Conservation (phyloP, 2,329 filamentous ascomycete species). For the Graphilbum sp. region DNA sequence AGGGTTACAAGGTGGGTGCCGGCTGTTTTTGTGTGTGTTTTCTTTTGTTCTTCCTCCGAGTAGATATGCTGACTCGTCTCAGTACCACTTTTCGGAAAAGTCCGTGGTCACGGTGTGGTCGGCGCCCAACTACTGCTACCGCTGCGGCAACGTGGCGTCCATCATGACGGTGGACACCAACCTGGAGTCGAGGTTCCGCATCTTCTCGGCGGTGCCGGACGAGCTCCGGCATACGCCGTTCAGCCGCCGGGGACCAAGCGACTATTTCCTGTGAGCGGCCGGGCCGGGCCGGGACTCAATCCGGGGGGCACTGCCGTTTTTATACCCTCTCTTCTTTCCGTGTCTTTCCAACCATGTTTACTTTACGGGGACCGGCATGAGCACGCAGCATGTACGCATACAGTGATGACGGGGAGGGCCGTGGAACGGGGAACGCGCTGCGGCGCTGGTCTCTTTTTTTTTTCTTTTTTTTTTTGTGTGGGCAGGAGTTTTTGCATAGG, state of each 20-base stretch:
- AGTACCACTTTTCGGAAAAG: slow-evolving; percentile 90
- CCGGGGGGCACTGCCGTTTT: no score
- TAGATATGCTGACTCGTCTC: not conserved
- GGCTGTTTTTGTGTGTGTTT: no score
- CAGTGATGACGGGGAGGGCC: no score
- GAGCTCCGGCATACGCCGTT: slow-evolving; percentile 67
- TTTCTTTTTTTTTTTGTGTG: no score
- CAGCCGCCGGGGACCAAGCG: slow-evolving; percentile 47
- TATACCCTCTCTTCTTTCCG: no score
- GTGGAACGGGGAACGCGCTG: no score
- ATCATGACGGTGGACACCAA: slow-evolving; percentile 86
- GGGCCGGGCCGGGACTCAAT: no score
- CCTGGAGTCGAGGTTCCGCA: slow-evolving; percentile 79
- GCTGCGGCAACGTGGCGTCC: slow-evolving; percentile 91
- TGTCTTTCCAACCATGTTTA: no score
- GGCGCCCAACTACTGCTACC: slow-evolving; percentile 87
- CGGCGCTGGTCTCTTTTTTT: no score
- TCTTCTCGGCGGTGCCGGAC: slow-evolving; percentile 80
- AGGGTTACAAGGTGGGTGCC: slow-evolving; percentile 72
- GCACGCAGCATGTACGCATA: not conserved
- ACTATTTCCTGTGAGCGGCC: slow-evolving; percentile 47
- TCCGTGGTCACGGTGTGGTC: slow-evolving; percentile 98
- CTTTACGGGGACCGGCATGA: not conserved
- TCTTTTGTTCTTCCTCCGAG: no score
- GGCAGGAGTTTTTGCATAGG: slow-evolving; percentile 3